These are phyloP conservation scores for Lodderomyces pseudojiufengensis DNA, from an alignment of 1,139 yeast genomes.

Conservation along the genomic window DNA sequence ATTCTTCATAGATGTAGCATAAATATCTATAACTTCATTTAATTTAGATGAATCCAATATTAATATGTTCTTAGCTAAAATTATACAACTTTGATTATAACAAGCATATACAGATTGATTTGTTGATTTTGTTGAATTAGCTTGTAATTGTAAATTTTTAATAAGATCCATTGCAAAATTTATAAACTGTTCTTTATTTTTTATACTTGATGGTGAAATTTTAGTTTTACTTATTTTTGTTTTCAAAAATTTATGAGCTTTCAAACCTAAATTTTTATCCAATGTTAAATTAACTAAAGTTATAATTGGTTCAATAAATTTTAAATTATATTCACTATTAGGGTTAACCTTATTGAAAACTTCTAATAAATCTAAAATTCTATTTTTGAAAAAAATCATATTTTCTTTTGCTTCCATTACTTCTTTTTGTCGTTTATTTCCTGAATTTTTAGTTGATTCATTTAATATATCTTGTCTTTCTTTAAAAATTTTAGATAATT, in stretches of 20 bases:
- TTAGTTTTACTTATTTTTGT: slow-evolving; percentile 57
- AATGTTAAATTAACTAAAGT: slow-evolving; percentile 59
- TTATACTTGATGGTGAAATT: slow-evolving; percentile 19
- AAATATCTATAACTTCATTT: slow-evolving; percentile 49
- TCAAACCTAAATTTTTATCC: slow-evolving; percentile 66
- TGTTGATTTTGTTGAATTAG: slow-evolving; percentile 39
- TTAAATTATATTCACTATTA: slow-evolving; percentile 37
- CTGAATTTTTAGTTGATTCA: slow-evolving; percentile 36
- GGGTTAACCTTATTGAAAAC: slow-evolving; percentile 50
- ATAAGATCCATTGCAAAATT: slow-evolving; percentile 24
- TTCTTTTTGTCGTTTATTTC: slow-evolving; percentile 67
- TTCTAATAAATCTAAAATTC: slow-evolving; percentile 75
- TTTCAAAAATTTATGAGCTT: slow-evolving; percentile 71
- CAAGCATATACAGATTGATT: slow-evolving; percentile 52
- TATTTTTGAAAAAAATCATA: slow-evolving; percentile 72
- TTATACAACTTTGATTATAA: slow-evolving; percentile 60
- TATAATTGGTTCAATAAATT: slow-evolving; percentile 57
- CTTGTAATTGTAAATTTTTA: slow-evolving; percentile 36
- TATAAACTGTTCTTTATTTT: slow-evolving; percentile 14
- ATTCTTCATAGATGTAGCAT: slow-evolving; percentile 48
- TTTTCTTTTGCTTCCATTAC: slow-evolving; percentile 74
- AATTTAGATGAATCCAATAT: slow-evolving; percentile 27
- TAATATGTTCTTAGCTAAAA: slow-evolving; percentile 55
- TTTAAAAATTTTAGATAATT: slow-evolving; percentile 76
- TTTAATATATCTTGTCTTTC: slow-evolving; percentile 67